Base-by-base conservation (phyloP, 148 eudicot genomes). In the Amaranthus cruentus region DNA sequence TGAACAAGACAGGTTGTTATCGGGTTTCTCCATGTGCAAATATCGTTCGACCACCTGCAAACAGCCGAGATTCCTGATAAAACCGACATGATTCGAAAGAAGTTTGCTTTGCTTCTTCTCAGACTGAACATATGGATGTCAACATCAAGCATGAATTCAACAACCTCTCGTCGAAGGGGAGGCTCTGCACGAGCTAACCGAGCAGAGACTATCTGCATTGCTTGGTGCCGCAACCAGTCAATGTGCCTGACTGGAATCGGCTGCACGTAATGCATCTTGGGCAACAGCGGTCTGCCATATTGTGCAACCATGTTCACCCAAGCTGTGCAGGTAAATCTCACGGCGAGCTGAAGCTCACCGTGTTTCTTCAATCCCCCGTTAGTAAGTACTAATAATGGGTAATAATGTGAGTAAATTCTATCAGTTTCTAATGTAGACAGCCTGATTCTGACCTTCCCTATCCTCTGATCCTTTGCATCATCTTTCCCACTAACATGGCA, bases 241-340 rank as follows among this genome's bases (percentile, higher is more conserved):
- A 91, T 88, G 81, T 88, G 86, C 62, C 85, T 85, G 14, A 91
- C 87, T 0, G 97, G 83, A 18, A 94, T 87, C 3, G 98, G 98
- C 68, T 91, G 91, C 13, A 81, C 77, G 46, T 94, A 94, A 72
- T 93, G 98, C 98, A 93, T 89, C 72, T 93, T 93, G n/a, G 98
- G 98, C n/a, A 93, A 85, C 68, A 94, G 82, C 0, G 98, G 98
- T 77, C 60, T 83, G 8, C 97, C 84, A 13, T 94, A 94, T 69
- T 88, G 97, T 1, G 89, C 82, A 69, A 94, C 84, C 97, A 94
- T 94, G 83, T 94, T 94, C 43, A 86, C 90, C 97, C 96, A 90
- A 38, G 97, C 97, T 1, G 87, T 88, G 80, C 97, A 95, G 49
- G 93, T 87, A 79, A 91, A 95, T 48, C 98, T 75, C 60, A 95